Conservation (phyloP, 345 rosid species). For the Schrenkiella parvula region DNA sequence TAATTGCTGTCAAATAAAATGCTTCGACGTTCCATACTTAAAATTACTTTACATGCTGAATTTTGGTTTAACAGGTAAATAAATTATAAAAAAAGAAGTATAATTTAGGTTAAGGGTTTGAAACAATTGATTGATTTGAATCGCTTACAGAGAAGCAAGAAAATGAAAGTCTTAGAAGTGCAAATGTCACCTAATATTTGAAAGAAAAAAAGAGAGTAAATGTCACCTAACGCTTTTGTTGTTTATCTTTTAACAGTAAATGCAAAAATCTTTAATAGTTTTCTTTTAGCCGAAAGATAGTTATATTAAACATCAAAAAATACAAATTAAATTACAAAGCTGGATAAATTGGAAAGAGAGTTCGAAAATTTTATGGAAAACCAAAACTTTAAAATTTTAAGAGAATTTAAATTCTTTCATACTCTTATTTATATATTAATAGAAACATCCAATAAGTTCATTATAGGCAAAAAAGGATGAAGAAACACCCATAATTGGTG, state of each 20-base stretch:
- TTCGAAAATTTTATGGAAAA: too few species aligned
- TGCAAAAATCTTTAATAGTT: neutral
- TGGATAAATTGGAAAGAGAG: too few species aligned
- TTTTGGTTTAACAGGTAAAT: neutral
- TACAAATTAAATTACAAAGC: too few species aligned
- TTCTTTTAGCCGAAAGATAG: too few species aligned
- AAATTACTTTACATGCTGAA: too few species aligned
- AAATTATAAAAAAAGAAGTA: neutral
- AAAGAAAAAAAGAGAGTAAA: too few species aligned
- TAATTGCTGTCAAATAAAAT: neutral
- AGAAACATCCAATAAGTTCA: neutral
- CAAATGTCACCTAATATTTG: too few species aligned
- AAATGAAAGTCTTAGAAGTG: neutral
- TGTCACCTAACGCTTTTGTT: conserved; percentile 16
- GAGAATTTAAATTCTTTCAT: neutral
- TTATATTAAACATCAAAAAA: too few species aligned
- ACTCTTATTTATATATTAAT: neutral
- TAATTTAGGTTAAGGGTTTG: neutral
- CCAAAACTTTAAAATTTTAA: too few species aligned
- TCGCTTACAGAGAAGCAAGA: neutral
- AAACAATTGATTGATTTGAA: conserved; percentile 15
- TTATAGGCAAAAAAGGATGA: neutral
- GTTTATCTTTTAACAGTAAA: neutral
- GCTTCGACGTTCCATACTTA: neutral
- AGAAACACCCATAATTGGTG: neutral